Evolutionary conservation across 768 basidiomycete genomes (phyloP), one percentile per base, ranked within the genome.

Genomic region (Lactarius deliciosus): DNA sequence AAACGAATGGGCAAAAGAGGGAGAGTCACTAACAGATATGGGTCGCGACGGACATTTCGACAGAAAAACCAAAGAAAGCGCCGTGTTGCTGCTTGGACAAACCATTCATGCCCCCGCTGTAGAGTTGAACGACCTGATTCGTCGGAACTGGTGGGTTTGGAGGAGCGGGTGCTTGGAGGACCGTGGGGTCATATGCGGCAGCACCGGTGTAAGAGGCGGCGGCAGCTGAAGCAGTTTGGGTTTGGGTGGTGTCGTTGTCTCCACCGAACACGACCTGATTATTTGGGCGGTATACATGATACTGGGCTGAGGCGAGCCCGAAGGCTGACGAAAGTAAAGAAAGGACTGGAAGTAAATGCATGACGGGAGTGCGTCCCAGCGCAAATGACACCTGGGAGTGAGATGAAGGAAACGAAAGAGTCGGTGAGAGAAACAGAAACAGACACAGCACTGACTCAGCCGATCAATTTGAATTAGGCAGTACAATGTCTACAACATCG

Each of bases 31-130:
- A 74, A 89, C 88, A 75, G 69, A 89, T 80, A 77, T 85, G 84
- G 64, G 82, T 84, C 8, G 86, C 81, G 9, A 91, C 85, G 47
- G 89, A 90, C 79, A 90, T 82, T 75, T 92, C 90, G 45, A 92
- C 82, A 3, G 87, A 89, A 73, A 92, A 91, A 4, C 89, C 90
- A 63, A 86, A 81, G 71, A 91, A 91, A 20, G 84, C 81, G 22
- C 85, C 87, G n/a, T 74, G 72, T 63, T 80, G 78, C 3, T 74
- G 73, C 58, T 82, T 81, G 1, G 80, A 80, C 43, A 86, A 69
- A 6, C 75, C 77, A 6, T 66, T 60, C 54, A 77, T 72, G n/a
- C 70, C 68, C 6, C 63, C 64, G 15, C 70, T 73, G 25, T 60
- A 69, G 34, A 87, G 75, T 62, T 79, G 76, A 1, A 88, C 68